These are phyloP conservation scores for Echria macrotheca DNA, from an alignment of 495 filamentous ascomycete genomes.

Conservation along the genomic window DNA sequence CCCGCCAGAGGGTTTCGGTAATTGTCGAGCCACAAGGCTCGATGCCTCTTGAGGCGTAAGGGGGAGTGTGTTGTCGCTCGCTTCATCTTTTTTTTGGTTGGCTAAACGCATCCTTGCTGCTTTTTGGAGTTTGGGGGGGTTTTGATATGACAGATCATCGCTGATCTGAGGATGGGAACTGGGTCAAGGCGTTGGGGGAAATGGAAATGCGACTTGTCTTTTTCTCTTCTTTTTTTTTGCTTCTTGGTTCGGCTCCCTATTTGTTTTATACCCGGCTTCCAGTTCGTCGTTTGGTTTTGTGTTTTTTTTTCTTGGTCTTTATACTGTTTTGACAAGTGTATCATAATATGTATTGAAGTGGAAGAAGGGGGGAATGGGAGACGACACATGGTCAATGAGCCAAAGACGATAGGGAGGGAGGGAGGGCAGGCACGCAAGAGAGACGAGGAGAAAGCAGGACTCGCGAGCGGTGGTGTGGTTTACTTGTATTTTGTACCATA, in stretches of 20 bases:
- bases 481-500: constrained; percentile 1
- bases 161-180: constrained; percentile 1
- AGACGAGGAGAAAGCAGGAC: background rate
- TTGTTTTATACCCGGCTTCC: constrained; percentile 21
- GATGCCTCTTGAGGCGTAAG: constrained; percentile 33
- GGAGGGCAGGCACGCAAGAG: no score
- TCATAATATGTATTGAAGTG: constrained; percentile 1
- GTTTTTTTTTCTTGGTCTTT: background rate
- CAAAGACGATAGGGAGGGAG: constrained; percentile 3
- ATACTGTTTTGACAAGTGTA: background rate
- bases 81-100: constrained; percentile 12
- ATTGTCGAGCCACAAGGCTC: constrained; percentile 17
- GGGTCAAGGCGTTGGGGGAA: constrained; percentile 9
- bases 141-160: background rate
- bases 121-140: background rate
- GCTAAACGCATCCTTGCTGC: background rate
- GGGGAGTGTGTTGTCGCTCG: background rate
- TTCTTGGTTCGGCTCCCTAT: constrained; percentile 8
- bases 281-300: constrained; percentile 10
- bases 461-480: background rate
- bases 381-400: no score
- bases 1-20: constrained; percentile 28
- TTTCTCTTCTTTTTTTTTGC: constrained; percentile 10
- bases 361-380: no score
- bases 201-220: background rate